phyloP scores from a whole-genome alignment of 371 early-diverging fungal species.

The Choanephora cucurbitarum region DNA sequence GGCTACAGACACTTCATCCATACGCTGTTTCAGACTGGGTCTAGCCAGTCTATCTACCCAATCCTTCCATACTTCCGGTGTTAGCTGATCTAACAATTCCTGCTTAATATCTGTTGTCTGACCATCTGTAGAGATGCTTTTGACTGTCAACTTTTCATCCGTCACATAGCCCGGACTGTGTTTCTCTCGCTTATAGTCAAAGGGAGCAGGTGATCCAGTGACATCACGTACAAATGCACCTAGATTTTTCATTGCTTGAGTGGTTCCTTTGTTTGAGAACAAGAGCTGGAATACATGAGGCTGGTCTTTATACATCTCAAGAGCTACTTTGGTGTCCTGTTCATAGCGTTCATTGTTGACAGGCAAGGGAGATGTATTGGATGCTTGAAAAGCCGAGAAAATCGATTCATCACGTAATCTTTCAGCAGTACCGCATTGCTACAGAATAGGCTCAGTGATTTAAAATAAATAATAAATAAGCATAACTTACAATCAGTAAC shows the following conservation, averaged over 20 bases:
- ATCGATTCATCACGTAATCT: constrained; percentile 69
- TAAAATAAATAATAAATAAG: too few species aligned
- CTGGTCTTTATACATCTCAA: constrained; percentile 69
- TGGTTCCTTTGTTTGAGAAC: constrained; percentile 27
- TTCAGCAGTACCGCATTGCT: constrained; percentile 71
- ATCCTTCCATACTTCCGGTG: constrained; percentile 22
- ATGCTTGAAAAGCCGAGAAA: constrained; percentile 35
- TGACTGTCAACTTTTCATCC: constrained; percentile 12
- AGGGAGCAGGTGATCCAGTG: constrained; percentile 8
- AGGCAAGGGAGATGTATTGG: constrained; percentile 28
- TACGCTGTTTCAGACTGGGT: constrained; percentile 30
- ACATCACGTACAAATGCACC: constrained; percentile 29
- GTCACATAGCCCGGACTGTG: constrained; percentile 9
- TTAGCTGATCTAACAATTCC: constrained; percentile 7
- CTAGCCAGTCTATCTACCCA: constrained; percentile 32
- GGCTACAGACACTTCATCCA: constrained; percentile 15
- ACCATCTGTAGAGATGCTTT: constrained; percentile 26
- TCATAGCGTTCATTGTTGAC: constrained; percentile 8
- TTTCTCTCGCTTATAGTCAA: constrained; percentile 7
- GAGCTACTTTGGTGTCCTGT: constrained; percentile 22
- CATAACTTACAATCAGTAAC: constrained; percentile 41
- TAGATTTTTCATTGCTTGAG: constrained; percentile 22
- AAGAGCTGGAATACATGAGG: constrained; percentile 77
- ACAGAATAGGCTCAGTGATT: neutral
- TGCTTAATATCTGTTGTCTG: constrained; percentile 24